Evolutionary conservation across 495 filamentous ascomycete genomes (phyloP), one percentile per base, ranked within the genome.

Genomic region (Hypoxylon intermedium): DNA sequence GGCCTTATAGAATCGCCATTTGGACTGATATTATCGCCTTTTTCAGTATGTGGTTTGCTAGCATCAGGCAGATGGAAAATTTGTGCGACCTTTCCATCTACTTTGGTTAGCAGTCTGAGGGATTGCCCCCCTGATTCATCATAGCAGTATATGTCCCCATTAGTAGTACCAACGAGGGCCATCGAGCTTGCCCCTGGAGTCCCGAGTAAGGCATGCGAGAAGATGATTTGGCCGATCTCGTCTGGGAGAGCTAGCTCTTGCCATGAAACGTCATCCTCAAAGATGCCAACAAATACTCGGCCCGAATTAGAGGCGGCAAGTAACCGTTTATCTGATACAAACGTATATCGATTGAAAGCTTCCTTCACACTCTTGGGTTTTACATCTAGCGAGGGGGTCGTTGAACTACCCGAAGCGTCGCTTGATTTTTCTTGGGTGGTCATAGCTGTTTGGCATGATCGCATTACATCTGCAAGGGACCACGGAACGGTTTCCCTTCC

Each of bases 341-440:
- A 92, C 7, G 77, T 78, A 63, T 90, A 93, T 26, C 80, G 72
- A 58, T 84, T 87, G 53, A 88, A 82, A 5, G 67, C 63, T 50
- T 87, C 82, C 42, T 79, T 77, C 9, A 53, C 47, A 16, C 60
- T 63, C 50, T 51, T 67, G 13, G 63, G 55, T 12, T 68, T 75
- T 19, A 62, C 66, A 4, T 20, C 36, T 30, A 6, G 41, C 11
- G 53, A 13, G 13, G 47, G 21, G 6, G 43, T 42, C 15, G 28
- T 12, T 20, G 20, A 20, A 28, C 11, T 9, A 15, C 37, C 19
- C 0, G 55, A 43, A 33, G 23, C 6, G 9, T 16, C 42, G n/a
- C 37, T 44, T n/a, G 30, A 33, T 0, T 43, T 18, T 20, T 41
- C 41, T 4, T 20, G 33, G 19, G n/a, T 9, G 6, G 33, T 9